Base-by-base conservation (phyloP, 176 grass and related monocot species). In the Urochloa ruziziensis region DNA sequence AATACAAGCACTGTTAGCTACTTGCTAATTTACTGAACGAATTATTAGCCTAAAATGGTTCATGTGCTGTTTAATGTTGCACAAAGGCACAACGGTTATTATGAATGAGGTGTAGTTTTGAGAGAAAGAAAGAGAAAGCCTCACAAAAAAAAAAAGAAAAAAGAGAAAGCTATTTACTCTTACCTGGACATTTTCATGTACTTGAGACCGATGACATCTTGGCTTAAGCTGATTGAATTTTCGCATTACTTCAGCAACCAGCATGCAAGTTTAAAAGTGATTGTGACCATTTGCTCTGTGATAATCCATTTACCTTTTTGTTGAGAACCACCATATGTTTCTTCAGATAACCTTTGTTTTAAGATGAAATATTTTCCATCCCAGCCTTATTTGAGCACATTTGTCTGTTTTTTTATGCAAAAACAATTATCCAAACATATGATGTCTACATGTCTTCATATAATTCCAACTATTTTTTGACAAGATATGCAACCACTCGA, bases 21-120 rank as follows among this genome's bases (percentile, higher is more conserved):
- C 40, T 75, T 67, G 19, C 19, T 75, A 46, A 39, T 23, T 79
- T 73, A 9, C 33, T 27, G 3, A 18, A 62, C 78, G 32, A 70
- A 19, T 53, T 13, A 44, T 83, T 63, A 63, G 19, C 16, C 57
- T 71, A 30, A 63, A 71, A 16, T 21, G n/a, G 30, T 63, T 18
- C 15, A 63, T 72, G 8, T n/a, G 32, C 28, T 65, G 27, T 88
- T 79, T 35, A 79, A 52, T 87, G 18, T 29, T 1, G 11, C n/a
- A 37, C n/a, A 88, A 75, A 85, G 30, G 12, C 47, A 66, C 32
- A 27, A 67, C 74, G 48, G 23, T 74, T 83, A 23, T 80, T 84
- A 23, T 80, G 14, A 17, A 77, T 69, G 39, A 33, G 42, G 27
- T 11, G 47, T 11, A 69, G 10, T 83, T 9, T 62, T 43, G 17